Conservation (phyloP, 495 filamentous ascomycete species). For the Aspergillus biplanus region DNA sequence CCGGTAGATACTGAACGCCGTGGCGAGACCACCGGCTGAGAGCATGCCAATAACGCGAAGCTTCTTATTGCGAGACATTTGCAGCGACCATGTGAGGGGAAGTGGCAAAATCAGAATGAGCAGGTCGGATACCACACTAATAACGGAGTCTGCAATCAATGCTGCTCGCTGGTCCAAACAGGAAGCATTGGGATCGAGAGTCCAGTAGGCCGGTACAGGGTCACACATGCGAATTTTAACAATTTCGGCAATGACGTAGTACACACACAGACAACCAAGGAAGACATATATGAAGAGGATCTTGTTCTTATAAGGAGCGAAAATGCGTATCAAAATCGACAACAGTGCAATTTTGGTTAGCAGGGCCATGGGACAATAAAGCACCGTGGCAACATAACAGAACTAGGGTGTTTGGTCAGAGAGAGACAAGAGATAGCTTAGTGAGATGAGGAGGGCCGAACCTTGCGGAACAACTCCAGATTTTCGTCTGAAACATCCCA, state of each 20-base stretch:
- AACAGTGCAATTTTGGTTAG: slow-evolving; percentile 53
- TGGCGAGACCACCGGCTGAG: slow-evolving; percentile 51
- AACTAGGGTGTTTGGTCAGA: slow-evolving; percentile 23
- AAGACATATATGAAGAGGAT: slow-evolving; percentile 48
- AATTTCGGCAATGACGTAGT: slow-evolving; percentile 38
- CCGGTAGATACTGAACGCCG: slow-evolving; percentile 49
- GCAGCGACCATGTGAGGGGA: slow-evolving; percentile 51
- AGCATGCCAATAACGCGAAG: slow-evolving; percentile 50
- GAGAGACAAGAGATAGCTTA: neutral
- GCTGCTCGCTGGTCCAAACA: slow-evolving; percentile 50
- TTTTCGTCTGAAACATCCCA: slow-evolving; percentile 26
- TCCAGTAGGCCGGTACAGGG: slow-evolving; percentile 41
- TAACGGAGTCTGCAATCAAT: slow-evolving; percentile 51
- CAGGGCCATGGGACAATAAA: slow-evolving; percentile 54
- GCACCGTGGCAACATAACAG: slow-evolving; percentile 45
- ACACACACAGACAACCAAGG: slow-evolving; percentile 44
- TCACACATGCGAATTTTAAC: slow-evolving; percentile 45
- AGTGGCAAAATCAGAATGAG: slow-evolving; percentile 50
- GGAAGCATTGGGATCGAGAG: slow-evolving; percentile 15
- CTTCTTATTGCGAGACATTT: slow-evolving; percentile 50
- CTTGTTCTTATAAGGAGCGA: slow-evolving; percentile 44
- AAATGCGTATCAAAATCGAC: slow-evolving; percentile 51
- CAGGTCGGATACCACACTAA: slow-evolving; percentile 50
- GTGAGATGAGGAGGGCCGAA: slow-evolving; percentile 3
- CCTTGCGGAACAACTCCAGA: slow-evolving; percentile 38